Evolutionary conservation across 2,329 filamentous ascomycete species (phyloP), one percentile per base, ranked within the genome.

Genomic region (Aspergillus pseudonomiae): DNA sequence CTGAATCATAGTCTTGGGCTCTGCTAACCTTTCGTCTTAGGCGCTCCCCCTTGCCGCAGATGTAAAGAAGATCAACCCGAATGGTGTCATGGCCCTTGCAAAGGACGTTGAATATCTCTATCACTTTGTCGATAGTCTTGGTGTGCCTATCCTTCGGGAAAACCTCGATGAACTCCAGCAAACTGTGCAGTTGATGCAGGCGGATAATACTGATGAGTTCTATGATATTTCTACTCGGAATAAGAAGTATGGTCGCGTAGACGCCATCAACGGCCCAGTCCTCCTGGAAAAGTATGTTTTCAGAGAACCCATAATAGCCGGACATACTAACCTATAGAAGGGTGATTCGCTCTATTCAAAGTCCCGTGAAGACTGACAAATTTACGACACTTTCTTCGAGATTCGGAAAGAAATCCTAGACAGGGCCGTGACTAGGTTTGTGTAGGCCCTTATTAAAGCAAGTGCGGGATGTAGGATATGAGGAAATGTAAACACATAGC

Each of bases 101-200:
- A 88, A 90, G 67, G 95, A 99, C 77, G 92, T 96, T 14, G 83
- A 88, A 66, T 94, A 95, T 74, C 85, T 99, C 5, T 88, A 91
- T 19, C 84, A 90, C 62, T 99, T 99, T 76, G 94, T 99, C 54
- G 88, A 92, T 68, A 89, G 88, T 52, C 87, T 99, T 24, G 91
- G 93, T 68, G 94, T 96, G 6, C 89, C 90, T n/a, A 94, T 96
- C 79, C 82, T 99, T 24, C 86, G 91, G 66, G 91, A 95, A 73
- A 95, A 96, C 69, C 82, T 99, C 45, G 94, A 97, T 71, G 95
- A 98, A 80, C 83, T 99, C 41, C 90, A 94, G 70, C 95, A 99
- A 81, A 98, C 95, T 1, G 90, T 97, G 54, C 88, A 91, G 64
- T 84, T 99, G 30, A 91, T 99, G 86, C 89, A 92, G 73, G 81